These are phyloP conservation scores for Penicillium aurantiogriseum DNA, from an alignment of 2,329 filamentous ascomycete species.

Conservation along the genomic window DNA sequence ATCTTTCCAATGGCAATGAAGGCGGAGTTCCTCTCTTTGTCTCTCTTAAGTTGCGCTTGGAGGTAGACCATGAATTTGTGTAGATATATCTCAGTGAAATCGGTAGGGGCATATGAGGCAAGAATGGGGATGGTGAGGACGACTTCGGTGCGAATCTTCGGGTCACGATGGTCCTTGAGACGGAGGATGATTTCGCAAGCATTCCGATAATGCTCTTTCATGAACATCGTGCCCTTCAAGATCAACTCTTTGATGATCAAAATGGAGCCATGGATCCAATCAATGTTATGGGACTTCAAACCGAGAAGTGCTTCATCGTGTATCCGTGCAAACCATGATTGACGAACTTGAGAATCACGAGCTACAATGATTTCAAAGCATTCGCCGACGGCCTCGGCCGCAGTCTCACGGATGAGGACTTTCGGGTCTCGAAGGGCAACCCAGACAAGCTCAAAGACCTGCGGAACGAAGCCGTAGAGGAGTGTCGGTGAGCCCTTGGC, in stretches of 20 bases:
- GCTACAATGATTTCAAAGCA: conserved; percentile 96
- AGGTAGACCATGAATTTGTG: conserved; percentile 98
- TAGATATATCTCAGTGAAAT: conserved; percentile 83
- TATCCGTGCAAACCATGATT: conserved; percentile 85
- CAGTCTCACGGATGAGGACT: conserved; percentile 86
- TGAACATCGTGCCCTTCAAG: conserved; percentile 96
- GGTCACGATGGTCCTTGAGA: conserved; percentile 88
- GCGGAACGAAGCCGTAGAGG: conserved; percentile 92
- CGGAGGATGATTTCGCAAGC: conserved; percentile 89
- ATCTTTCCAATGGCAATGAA: conserved; percentile 96
- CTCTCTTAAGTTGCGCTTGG: conserved; percentile 88
- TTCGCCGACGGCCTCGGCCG: conserved; percentile 87
- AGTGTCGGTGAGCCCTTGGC: conserved; percentile 90
- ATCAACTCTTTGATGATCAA: conserved; percentile 90
- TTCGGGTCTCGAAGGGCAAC: conserved; percentile 85
- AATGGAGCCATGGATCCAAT: conserved; percentile 90
- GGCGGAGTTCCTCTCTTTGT: conserved; percentile 89
- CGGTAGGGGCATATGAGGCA: conserved; percentile 85
- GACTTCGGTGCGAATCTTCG: conserved; percentile 82
- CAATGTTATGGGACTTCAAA: conserved; percentile 75
- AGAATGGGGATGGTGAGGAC: conserved; percentile 89
- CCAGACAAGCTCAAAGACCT: conserved; percentile 96
- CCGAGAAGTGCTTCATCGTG: conserved; percentile 81
- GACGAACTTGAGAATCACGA: conserved; percentile 82
- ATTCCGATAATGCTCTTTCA: conserved; percentile 91